These are phyloP conservation scores for Castanea mollissima DNA, from an alignment of 306 rosid genomes.

Conservation along the genomic window DNA sequence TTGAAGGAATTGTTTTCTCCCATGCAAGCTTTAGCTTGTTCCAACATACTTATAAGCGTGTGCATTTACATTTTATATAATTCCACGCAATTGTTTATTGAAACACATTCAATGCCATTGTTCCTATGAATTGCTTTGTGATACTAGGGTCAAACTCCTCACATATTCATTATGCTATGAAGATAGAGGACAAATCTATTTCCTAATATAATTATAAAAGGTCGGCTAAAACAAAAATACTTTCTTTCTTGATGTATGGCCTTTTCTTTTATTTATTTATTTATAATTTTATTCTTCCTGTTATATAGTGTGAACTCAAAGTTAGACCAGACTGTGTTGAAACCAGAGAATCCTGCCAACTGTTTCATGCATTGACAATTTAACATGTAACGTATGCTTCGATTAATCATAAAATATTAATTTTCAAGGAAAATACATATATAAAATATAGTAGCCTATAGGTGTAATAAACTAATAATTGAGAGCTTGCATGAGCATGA, in stretches of 20 bases:
- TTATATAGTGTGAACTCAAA: slow-evolving; percentile 1
- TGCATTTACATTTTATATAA: slow-evolving; percentile 22
- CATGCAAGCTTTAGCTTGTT: slow-evolving; percentile 56
- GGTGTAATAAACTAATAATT: background rate
- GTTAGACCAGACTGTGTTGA: slow-evolving; percentile 11
- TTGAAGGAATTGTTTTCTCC: slow-evolving; percentile 62
- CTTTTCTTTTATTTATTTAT: background rate
- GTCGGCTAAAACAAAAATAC: background rate
- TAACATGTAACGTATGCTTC: background rate
- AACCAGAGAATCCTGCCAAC: background rate
- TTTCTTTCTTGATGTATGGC: background rate
- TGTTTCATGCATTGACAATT: background rate
- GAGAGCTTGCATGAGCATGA: background rate
- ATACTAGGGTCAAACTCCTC: background rate
- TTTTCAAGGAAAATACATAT: background rate
- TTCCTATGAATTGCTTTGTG: background rate
- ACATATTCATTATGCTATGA: background rate
- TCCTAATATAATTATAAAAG: background rate
- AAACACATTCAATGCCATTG: background rate
- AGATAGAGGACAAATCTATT: background rate
- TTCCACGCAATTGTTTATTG: slow-evolving; percentile 5
- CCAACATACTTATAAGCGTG: slow-evolving; percentile 24
- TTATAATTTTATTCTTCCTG: background rate
- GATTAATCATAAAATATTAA: background rate
- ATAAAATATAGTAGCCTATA: background rate